Base-by-base conservation (phyloP, 2,329 filamentous ascomycete genomes). In the Aureobasidium sp. region DNA sequence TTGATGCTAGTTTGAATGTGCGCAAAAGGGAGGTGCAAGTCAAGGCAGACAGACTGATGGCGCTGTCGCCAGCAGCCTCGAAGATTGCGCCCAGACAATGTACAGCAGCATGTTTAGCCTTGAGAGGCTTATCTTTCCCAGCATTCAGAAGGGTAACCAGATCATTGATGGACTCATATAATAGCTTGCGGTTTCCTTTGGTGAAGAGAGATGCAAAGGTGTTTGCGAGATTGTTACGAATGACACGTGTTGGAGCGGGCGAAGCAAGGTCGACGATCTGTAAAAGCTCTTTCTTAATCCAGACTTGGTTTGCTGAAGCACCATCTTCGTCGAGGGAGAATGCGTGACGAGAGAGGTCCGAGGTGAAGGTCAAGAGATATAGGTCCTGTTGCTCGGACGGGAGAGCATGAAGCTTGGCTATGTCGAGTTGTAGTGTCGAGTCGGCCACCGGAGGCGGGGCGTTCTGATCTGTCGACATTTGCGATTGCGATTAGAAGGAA, bases 361-460 rank as follows among this genome's bases (percentile, higher is more conserved):
- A 88, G 39, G 92, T 88, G 72, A 95, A 97, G 29, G 87, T 95
- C 64, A 99, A 82, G 65, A 99, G 84, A 75, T 94, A 95, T 13
- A 99, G 84, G 70, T 97, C 92, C 76, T 99, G 94, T 75, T 99
- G 94, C 77, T 99, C 94, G 60, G 90, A 86, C 47, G 93, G 90
- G 51, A 97, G 84, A 58, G 89, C 83, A 75, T 96, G 88, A 52
- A 99, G 86, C 81, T 96, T 96, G 70, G 87, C 79, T 68, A 96
- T 78, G 73, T 99, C 92, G 74, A 99, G 89, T 79, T 96, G 67
- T 57, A 65, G 76, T 68, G 71, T 48, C 32, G 64, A 50, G 44
- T 52, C 50, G 39, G 63, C 62, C 32, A 58, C 53, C n/a, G 64
- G 59, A 47, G 64, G 41, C 27, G 52, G 26, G 17, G 44, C 36